Evolutionary conservation across 2,329 filamentous ascomycete genomes (phyloP).

Genomic region (Fusarium nygamai): DNA sequence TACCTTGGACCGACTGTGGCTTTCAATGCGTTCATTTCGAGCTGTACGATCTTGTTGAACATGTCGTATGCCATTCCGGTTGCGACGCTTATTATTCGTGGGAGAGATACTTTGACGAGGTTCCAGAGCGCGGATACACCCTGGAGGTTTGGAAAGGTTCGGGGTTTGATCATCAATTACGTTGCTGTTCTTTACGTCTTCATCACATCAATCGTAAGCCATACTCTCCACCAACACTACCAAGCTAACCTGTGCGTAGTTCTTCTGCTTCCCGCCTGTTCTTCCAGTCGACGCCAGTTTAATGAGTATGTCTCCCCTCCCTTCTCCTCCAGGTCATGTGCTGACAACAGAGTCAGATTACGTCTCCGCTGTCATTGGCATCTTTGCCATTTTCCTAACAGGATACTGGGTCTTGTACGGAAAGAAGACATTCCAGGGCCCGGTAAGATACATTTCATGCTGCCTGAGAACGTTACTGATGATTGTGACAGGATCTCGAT

Average conservation of each 20-base stretch:
- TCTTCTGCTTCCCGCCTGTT: slow-evolving; percentile 35
- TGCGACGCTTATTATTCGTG: slow-evolving; percentile 18
- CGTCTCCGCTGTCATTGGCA: slow-evolving; percentile 50
- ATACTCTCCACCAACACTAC: accelerated
- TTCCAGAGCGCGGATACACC: slow-evolving; percentile 9
- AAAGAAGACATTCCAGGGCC: slow-evolving; percentile 31
- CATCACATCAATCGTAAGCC: slow-evolving; percentile 28
- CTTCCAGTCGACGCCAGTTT: slow-evolving; percentile 25
- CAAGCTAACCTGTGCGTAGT: slow-evolving; percentile 1
- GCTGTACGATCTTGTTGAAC: slow-evolving; percentile 36
- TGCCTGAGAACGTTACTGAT: neutral
- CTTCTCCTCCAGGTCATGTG: accelerated
- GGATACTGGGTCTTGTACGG: slow-evolving; percentile 27
- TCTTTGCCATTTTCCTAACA: slow-evolving; percentile 39
- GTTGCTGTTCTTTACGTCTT: slow-evolving; percentile 32
- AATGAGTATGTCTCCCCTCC: slow-evolving; percentile 15
- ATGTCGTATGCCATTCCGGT: slow-evolving; percentile 33
- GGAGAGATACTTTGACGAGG: neutral
- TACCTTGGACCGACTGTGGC: slow-evolving; percentile 32
- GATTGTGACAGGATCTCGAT: slow-evolving; percentile 2
- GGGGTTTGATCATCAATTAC: slow-evolving; percentile 20
- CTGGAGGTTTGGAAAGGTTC: slow-evolving; percentile 16
- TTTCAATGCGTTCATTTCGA: slow-evolving; percentile 33
- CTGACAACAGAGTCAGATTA: slow-evolving; percentile 43
- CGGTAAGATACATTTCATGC: neutral